Evolutionary conservation across 371 early-diverging fungal species (phyloP).

Genomic region (Mucor plumbeus): DNA sequence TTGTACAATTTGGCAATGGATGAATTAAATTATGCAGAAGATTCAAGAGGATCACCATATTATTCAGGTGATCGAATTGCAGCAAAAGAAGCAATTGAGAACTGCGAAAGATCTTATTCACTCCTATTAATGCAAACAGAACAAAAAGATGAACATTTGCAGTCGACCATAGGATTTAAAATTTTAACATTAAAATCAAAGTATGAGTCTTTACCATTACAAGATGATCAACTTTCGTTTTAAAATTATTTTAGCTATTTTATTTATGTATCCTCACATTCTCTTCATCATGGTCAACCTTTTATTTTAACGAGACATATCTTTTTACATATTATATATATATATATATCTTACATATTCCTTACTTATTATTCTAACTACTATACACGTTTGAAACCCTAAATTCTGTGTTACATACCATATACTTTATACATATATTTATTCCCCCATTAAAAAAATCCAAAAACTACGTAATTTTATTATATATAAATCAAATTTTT

Average conservation of each 20-base stretch:
- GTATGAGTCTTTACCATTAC: conserved; percentile 26
- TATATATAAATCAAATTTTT: background rate
- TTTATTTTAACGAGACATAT: background rate
- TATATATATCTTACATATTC: background rate
- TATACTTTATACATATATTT: background rate
- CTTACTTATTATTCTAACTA: background rate
- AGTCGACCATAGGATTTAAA: conserved; percentile 26
- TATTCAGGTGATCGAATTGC: conserved; percentile 44
- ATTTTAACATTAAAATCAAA: conserved; percentile 27
- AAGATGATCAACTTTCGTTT: conserved; percentile 23
- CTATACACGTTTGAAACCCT: background rate
- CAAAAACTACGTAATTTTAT: conserved; percentile 3
- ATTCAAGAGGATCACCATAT: conserved; percentile 45
- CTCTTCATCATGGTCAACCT: background rate
- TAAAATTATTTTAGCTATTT: background rate
- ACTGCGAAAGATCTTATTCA: conserved; percentile 27
- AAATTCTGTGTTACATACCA: background rate
- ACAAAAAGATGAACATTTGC: background rate
- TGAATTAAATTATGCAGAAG: conserved; percentile 45
- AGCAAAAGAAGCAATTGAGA: conserved; percentile 47
- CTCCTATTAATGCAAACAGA: conserved; percentile 8
- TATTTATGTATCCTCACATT: conserved; percentile 4
- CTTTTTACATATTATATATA: background rate
- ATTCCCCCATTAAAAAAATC: background rate
- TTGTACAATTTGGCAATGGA: conserved; percentile 25